phyloP scores from a whole-genome alignment of 495 filamentous ascomycete species.

The Darksidea phi region DNA sequence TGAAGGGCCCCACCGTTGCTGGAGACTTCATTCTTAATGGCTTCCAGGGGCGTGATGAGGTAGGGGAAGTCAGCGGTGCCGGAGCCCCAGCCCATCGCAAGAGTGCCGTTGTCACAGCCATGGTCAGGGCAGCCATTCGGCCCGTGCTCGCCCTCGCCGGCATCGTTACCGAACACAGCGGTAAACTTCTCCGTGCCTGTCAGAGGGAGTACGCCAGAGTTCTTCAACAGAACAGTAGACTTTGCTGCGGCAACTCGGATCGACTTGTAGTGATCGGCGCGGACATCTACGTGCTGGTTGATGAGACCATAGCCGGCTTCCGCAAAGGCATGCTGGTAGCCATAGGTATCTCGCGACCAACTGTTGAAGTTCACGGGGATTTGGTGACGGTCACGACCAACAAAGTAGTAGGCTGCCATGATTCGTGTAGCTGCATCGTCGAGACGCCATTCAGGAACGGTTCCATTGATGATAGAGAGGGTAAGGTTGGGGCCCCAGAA shows the following conservation, averaged over 20 bases:
- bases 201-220: constrained; percentile 73
- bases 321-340: constrained; percentile 62
- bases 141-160: constrained; percentile 72
- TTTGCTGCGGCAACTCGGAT: constrained; percentile 74
- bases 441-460: constrained; percentile 83
- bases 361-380: constrained; percentile 81
- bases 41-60: constrained; percentile 80
- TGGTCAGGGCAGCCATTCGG: constrained; percentile 82
- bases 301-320: constrained; percentile 62
- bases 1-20: constrained; percentile 63
- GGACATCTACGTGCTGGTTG: constrained; percentile 86
- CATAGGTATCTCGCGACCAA: constrained; percentile 77
- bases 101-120: constrained; percentile 80
- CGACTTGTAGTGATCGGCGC: constrained; percentile 64
- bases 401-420: constrained; percentile 90
- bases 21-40: constrained; percentile 72
- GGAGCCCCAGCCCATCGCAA: constrained; percentile 94
- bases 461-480: constrained; percentile 82
- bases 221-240: constrained; percentile 88
- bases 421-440: constrained; percentile 93
- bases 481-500: constrained; percentile 90
- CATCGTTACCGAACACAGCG: constrained; percentile 84
- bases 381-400: constrained; percentile 63
- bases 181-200: constrained; percentile 70
- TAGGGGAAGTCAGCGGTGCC: constrained; percentile 91